phyloP scores from a whole-genome alignment of 345 rosid species.

The Trapa incisa region DNA sequence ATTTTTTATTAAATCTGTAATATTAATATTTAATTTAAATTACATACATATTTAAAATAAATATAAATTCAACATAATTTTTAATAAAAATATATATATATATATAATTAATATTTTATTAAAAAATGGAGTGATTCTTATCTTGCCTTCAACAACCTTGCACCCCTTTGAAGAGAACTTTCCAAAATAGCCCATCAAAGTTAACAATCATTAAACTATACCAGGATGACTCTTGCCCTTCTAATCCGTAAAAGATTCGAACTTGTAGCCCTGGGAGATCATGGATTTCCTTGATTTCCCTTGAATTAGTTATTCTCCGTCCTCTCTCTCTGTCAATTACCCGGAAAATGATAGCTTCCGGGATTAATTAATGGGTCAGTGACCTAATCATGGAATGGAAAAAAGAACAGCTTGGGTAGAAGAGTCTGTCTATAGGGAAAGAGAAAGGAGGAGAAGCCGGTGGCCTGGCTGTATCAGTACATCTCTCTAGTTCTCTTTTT shows the following conservation, averaged over 20 bases:
- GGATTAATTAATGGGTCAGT: background rate
- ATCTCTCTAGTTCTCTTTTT: background rate
- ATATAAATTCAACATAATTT: background rate
- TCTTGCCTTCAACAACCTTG: constrained; percentile 2
- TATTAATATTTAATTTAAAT: too few relatives aligned
- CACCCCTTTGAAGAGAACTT: background rate
- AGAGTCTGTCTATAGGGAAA: constrained; percentile 1
- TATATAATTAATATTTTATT: background rate
- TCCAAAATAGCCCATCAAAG: background rate
- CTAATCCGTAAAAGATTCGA: background rate
- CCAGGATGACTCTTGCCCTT: background rate
- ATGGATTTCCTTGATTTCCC: background rate
- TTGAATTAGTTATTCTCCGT: background rate
- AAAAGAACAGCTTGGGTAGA: background rate
- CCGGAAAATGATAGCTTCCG: background rate
- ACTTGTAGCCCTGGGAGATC: background rate
- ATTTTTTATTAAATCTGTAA: too few relatives aligned
- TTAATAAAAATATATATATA: background rate
- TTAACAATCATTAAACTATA: background rate
- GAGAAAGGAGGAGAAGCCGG: background rate
- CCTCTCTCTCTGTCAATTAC: background rate
- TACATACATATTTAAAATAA: too few relatives aligned
- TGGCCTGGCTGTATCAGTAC: background rate
- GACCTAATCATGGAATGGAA: background rate
- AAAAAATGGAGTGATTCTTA: background rate